These are phyloP conservation scores for Penicillium argentinense DNA, from an alignment of 495 filamentous ascomycete genomes.

Conservation along the genomic window DNA sequence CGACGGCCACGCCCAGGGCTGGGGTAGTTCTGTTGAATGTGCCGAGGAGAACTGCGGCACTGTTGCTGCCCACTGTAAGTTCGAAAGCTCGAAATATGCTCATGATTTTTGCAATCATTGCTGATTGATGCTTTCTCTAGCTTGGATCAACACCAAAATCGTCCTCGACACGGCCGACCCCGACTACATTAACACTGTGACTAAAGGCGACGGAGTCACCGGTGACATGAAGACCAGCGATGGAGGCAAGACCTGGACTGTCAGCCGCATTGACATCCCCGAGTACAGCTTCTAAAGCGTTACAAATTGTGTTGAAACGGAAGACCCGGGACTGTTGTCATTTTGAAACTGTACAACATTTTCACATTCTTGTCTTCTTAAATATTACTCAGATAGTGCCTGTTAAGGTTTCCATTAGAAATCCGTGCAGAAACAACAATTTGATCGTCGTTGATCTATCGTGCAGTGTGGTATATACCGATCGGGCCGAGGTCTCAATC, in stretches of 20 bases:
- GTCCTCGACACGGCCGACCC: constrained; percentile 37
- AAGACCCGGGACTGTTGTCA: no score
- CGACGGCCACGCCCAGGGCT: constrained; percentile 32
- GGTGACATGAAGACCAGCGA: constrained; percentile 38
- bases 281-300: constrained; percentile 28
- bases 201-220: constrained; percentile 29
- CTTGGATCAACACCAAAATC: constrained; percentile 38
- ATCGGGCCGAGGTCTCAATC: no score
- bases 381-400: no score
- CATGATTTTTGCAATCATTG: neutral
- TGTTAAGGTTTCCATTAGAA: no score
- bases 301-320: no score
- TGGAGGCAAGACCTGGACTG: constrained; percentile 42
- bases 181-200: constrained; percentile 37
- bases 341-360: no score
- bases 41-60: constrained; percentile 38
- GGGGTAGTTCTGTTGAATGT: constrained; percentile 45
- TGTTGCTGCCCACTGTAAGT: constrained; percentile 36
- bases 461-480: no score
- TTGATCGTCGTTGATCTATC: no score
- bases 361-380: no score
- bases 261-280: constrained; percentile 33
- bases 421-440: no score
- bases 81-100: neutral
- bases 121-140: constrained; percentile 14